Base-by-base conservation (phyloP, 352 stramenopile species). In the Thalassiosira ordinaria region DNA sequence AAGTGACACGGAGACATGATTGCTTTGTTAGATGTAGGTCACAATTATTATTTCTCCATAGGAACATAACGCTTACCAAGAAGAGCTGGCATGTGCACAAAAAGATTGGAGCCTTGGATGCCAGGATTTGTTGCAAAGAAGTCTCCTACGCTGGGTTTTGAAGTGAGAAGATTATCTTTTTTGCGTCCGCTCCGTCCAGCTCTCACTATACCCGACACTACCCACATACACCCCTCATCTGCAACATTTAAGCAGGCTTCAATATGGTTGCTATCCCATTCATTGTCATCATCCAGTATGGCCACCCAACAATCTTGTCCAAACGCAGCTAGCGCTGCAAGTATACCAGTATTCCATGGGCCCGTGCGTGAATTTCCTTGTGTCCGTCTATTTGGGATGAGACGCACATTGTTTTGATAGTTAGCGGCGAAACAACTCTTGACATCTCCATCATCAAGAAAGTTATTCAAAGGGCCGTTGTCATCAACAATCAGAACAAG, bases 51-150 rank as follows among this genome's bases (percentile, higher is more conserved):
- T n/a, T n/a, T n/a, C n/a, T n/a, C n/a, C n/a, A n/a, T n/a, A n/a
- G n/a, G n/a, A n/a, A n/a, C n/a, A n/a, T 49, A n/a, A 4, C 39
- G 18, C 39, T 49, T 16, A 49, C 39, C 39, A 4, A 49, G 39
- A 49, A 49, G 39, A 18, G 39, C 39, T 4, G 2, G 5, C 39
- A 49, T 4, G 13, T 35, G 31, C 2, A 60, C 41, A 70, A 70
- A 70, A 26, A 70, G 20, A 14, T 70, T 70, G 44, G 27, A 52
- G 16, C 61, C 61, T 14, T 70, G 61, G 7, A 70, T 20, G 18
- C 61, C 61, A 27, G 61, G 61, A 20, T 70, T 70, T n/a, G 39
- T 70, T 26, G 29, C 16, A 44, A 74, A 74, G 26, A 74, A 74
- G 4, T 74, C 51, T 37, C 26, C 39, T 22, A 49, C 51, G 24